Evolutionary conservation across 805 yeast genomes (phyloP), one percentile per base, ranked within the genome.

Genomic region (Pichia californica): DNA sequence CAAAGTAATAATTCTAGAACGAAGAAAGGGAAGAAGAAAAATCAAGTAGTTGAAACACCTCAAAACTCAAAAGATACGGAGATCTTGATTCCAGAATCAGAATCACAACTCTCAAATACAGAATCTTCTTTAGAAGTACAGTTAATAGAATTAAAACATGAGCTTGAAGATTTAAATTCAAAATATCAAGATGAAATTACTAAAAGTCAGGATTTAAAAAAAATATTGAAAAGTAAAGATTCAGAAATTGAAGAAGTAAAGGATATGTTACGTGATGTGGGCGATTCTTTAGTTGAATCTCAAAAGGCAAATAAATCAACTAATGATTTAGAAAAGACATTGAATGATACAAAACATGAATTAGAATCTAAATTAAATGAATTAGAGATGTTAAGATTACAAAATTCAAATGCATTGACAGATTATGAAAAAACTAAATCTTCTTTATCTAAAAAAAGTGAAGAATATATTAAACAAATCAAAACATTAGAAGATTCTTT

Each of bases 241-340:
- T 84, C 77, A 43, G 95, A 88, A 54, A 64, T 88, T 15, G 88
- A 79, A 37, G 72, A 69, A 41, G 68, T 84, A 40, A 76, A 80
- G 54, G 96, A 88, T 45, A 85, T 83, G 86, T 59, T 89, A 42
- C 73, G 73, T 49, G 79, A 76, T 44, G 71, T 88, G 23, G 96
- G 96, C 1, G 76, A 84, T 54, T 94, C 87, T 39, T 67, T 88
- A 7, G 94, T 88, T 1, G 73, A 75, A 5, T 64, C 76, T 42
- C 40, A 80, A 18, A 81, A 82, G 52, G 58, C 55, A 4, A 58
- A 54, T n/a, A 48, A 43, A 20, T 40, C 38, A 23, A 34, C 44
- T 13, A 33, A 36, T 14, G 35, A 41, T 4, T 19, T 46, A 8
- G 26, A 31, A 11, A 29, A 35, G 14, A 36, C 29, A 14, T 28